Conservation (phyloP, 2,329 filamentous ascomycete species). For the Calycina marina region DNA sequence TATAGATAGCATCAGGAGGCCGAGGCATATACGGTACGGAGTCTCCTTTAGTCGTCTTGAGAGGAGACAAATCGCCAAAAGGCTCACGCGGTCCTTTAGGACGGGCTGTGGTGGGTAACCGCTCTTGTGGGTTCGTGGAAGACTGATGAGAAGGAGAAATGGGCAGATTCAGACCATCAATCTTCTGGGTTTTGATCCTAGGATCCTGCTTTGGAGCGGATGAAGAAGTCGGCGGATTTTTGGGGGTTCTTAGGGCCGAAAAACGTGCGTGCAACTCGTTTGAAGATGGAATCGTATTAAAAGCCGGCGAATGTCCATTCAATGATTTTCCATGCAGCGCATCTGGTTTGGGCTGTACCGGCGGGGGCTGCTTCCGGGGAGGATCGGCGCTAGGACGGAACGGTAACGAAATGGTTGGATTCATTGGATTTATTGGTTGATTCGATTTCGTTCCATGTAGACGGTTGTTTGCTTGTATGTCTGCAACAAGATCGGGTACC, state of each 20-base stretch:
- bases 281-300: too few species aligned
- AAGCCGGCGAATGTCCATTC: constrained; percentile 12
- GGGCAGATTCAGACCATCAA: constrained; percentile 24
- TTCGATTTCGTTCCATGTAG: too few species aligned
- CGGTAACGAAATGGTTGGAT: too few species aligned
- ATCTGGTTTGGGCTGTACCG: constrained; percentile 52
- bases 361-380: constrained; percentile 19
- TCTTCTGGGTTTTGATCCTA: constrained; percentile 35
- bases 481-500: constrained; percentile 42
- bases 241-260: constrained; percentile 33
- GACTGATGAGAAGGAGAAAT: constrained; percentile 1
- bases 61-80: constrained; percentile 7
- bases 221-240: not conserved
- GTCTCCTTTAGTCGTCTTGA: constrained; percentile 13
- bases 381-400: too few species aligned
- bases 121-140: not conserved
- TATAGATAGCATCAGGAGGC: constrained; percentile 24
- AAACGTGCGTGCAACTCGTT: constrained; percentile 44
- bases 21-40: constrained; percentile 20
- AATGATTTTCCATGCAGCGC: constrained; percentile 48
- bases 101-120: constrained; percentile 4
- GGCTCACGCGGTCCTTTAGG: constrained; percentile 18
- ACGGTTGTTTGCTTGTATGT: constrained; percentile 49
- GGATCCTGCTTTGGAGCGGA: constrained; percentile 34
- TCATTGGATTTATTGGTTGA: too few species aligned